Percentiles rank a stretch among this genome's conserved stretches.
Evolutionary conservation across 164 flowering plant genomes (phyloP).

Genomic region (Magnolia kwangsiensis): DNA sequence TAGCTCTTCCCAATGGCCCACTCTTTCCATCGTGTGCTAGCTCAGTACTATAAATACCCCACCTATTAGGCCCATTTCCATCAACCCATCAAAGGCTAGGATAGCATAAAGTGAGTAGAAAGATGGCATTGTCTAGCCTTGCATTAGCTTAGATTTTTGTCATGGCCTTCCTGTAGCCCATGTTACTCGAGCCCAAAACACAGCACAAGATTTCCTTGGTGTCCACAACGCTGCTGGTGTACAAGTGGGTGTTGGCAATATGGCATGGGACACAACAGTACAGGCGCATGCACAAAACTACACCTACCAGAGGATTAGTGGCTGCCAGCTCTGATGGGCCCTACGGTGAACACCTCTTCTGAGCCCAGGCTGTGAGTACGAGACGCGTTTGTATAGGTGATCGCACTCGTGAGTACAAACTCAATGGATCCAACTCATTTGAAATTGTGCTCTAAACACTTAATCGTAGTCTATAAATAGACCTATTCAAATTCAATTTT

Average conservation of each 20-base stretch:
- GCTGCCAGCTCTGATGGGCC: constrained; percentile 28
- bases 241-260: constrained; percentile 23
- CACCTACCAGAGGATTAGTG: constrained; percentile 16
- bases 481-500: too few species aligned
- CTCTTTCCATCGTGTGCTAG: not conserved
- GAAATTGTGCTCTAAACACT: too few species aligned
- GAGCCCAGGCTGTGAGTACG: not conserved
- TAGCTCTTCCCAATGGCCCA: too few species aligned
- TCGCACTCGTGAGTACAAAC: too few species aligned
- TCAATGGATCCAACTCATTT: too few species aligned
- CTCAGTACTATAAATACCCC: not conserved
- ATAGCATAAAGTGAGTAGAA: not conserved
- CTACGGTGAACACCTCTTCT: constrained; percentile 24
- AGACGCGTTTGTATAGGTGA: too few species aligned
- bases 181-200: constrained; percentile 4
- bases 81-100: not conserved
- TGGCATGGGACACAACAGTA: constrained; percentile 30
- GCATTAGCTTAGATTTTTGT: not conserved
- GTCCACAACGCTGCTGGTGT: not conserved
- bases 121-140: not conserved
- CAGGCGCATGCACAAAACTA: constrained; percentile 33
- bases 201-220: constrained; percentile 2
- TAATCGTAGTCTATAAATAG: too few species aligned
- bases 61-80: not conserved
- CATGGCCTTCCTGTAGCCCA: not conserved